Evolutionary conservation across 2,329 filamentous ascomycete species (phyloP), one percentile per base, ranked within the genome.

Genomic region (Diplodia intermedia): DNA sequence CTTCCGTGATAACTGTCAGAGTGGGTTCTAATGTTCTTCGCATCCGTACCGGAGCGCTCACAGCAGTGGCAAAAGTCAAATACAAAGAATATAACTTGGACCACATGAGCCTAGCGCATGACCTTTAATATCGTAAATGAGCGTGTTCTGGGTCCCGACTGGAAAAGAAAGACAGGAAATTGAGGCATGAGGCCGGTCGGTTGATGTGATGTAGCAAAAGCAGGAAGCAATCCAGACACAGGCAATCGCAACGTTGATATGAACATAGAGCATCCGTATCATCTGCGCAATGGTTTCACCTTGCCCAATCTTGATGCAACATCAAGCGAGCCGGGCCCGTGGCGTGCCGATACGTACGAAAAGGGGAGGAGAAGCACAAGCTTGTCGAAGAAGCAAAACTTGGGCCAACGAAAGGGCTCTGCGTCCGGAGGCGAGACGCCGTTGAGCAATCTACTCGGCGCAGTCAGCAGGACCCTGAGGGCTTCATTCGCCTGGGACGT

Each of bases 401-500:
- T 47, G 43, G 43, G 14, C 43, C 43, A 47, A n/a, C 20, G 38
- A 29, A 47, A 20, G 23, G 56, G 23, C 26, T n/a, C 29, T 31
- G 38, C 26, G 36, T 9, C 29, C 20, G 23, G 26, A 31, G 43
- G 36, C 36, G 56, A 36, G 26, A 49, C 29, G 14, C 31, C 23
- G 18, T 18, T 43, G 31, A 11, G 26, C 29, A 62, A 50, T 62
- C 29, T 33, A 62, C 31, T 26, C 12, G 43, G 50, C 29, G 15
- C 57, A 33, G 9, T 18, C n/a, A 23, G 20, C 26, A 11, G 14
- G 26, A 50, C 40, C 56, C 36, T 47, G 36, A 36, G 9, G 23
- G 12, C 26, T 49, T 49, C n/a, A 61, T 61, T 49, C 23, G 33
- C 33, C 47, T 23, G 67, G 67, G 31, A 69, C 50, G 9, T 57